Conservation (phyloP, 2,329 filamentous ascomycete species). For the Trichoderma sp. region DNA sequence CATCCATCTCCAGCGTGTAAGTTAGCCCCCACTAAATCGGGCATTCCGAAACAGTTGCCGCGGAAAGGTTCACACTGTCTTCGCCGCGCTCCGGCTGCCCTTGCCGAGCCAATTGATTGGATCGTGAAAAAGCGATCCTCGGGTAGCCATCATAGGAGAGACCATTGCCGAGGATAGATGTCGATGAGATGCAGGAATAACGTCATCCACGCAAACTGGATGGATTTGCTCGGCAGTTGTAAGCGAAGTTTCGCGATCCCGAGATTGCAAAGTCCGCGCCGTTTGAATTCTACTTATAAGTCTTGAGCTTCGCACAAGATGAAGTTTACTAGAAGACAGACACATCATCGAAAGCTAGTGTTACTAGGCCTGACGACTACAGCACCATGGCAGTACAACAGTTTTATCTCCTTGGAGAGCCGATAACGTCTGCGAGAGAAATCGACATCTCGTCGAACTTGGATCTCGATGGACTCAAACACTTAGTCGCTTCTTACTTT, state of each 20-base stretch:
- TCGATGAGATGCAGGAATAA: background rate
- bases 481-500: constrained; percentile 45
- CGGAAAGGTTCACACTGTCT: background rate
- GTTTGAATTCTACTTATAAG: background rate
- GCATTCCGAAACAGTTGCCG: background rate
- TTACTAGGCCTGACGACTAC: background rate
- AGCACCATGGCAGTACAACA: constrained; percentile 39
- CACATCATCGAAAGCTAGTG: background rate
- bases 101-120: background rate
- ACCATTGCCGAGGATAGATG: background rate
- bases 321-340: background rate
- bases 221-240: background rate
- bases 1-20: background rate
- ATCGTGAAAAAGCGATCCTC: background rate
- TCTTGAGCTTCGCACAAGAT: background rate
- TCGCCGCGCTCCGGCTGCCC: background rate
- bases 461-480: constrained; percentile 41
- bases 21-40: background rate
- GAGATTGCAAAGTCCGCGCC: background rate
- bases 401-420: constrained; percentile 47
- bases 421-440: constrained; percentile 37
- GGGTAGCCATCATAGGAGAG: background rate
- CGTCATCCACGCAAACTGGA: background rate
- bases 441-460: constrained; percentile 39
- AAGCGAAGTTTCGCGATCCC: background rate